These are phyloP conservation scores for Rhododendron ovatum DNA, from an alignment of 148 eudicot genomes.

Conservation along the genomic window DNA sequence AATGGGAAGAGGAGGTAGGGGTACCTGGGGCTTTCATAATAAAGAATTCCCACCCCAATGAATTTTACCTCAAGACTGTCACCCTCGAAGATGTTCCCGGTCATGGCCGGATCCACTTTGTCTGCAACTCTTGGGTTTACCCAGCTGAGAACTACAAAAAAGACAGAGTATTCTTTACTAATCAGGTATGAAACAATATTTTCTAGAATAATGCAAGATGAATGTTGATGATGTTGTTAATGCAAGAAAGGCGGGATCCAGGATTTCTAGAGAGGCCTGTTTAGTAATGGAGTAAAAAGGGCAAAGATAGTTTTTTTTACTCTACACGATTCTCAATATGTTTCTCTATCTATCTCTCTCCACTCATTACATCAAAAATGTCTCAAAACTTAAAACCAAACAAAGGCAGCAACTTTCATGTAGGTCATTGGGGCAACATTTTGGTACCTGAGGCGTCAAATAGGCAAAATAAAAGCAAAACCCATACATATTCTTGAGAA, in stretches of 20 bases:
- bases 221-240: background rate
- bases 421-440: background rate
- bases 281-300: background rate
- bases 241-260: background rate
- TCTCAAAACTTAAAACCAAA: too few relatives aligned
- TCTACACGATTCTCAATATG: too few relatives aligned
- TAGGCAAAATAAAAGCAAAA: background rate
- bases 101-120: constrained; percentile 41
- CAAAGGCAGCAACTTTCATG: background rate
- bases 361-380: too few relatives aligned
- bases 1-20: constrained; percentile 58
- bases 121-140: constrained; percentile 83
- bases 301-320: background rate
- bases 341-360: too few relatives aligned
- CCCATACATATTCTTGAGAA: background rate
- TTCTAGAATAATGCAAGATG: background rate
- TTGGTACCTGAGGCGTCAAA: background rate
- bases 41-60: constrained; percentile 44
- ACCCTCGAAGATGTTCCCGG: constrained; percentile 50
- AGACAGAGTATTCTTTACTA: constrained; percentile 66
- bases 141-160: constrained; percentile 43
- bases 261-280: background rate
- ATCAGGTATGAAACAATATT: constrained; percentile 44
- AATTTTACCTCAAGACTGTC: constrained; percentile 59
- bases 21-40: constrained; percentile 55